These are phyloP conservation scores for Plectranthus barbatus DNA, from an alignment of 257 asterid species.

Conservation along the genomic window DNA sequence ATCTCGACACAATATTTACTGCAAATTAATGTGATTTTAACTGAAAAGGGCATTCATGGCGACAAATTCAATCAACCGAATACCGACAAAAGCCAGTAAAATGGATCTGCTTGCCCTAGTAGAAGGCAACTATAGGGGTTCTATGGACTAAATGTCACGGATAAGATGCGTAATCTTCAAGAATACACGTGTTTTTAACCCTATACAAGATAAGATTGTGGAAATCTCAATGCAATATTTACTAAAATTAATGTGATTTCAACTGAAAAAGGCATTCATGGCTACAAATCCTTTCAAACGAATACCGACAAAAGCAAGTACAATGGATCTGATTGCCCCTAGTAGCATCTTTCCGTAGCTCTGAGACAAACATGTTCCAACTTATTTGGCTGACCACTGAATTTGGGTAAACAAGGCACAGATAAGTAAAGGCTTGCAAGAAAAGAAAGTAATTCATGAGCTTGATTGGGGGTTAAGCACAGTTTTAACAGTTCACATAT, in stretches of 20 bases:
- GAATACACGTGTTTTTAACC: not conserved
- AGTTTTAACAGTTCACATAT: not conserved
- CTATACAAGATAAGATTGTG: not conserved
- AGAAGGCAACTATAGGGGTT: too few species aligned
- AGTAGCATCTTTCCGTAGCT: not conserved
- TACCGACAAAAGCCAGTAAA: not conserved
- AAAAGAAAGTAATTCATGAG: conserved; percentile 11
- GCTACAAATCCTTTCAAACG: not conserved
- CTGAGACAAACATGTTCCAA: not conserved
- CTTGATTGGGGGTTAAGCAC: not conserved
- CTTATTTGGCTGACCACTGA: not conserved
- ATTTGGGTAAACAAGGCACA: not conserved
- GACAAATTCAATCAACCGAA: not conserved
- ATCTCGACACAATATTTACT: not conserved
- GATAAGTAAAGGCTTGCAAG: not conserved
- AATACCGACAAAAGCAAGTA: conserved; percentile 1
- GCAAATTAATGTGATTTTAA: not conserved
- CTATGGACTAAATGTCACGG: too few species aligned
- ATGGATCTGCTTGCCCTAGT: not conserved
- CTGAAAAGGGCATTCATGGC: not conserved
- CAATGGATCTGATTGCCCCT: not conserved
- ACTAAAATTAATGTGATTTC: not conserved
- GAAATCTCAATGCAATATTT: not conserved
- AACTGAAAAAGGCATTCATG: not conserved
- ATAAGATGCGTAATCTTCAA: not conserved